Evolutionary conservation across 2,329 filamentous ascomycete species (phyloP), one percentile per base, ranked within the genome.

Genomic region (Monilinia polystroma): DNA sequence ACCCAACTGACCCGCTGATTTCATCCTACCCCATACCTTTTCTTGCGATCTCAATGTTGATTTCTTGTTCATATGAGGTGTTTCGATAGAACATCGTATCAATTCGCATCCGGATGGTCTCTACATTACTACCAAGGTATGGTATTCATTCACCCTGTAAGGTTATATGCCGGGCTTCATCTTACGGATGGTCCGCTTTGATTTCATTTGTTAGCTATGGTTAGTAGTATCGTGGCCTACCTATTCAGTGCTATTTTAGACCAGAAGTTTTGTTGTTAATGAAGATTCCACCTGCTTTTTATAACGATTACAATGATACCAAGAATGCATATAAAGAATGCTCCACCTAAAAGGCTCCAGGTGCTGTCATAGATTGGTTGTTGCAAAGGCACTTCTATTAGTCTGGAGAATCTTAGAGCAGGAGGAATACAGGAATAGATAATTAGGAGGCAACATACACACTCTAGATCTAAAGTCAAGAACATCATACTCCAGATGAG

Each of bases 41-140:
- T 59, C 56, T 59, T 59, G 26, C 41, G 41, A 47, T 47, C 41
- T 47, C 41, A 35, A 59, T 59, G 56, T 47, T 49, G 8, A 29
- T 23, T 32, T 60, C 29, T n/a, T 35, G 11, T 10, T 2, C 26
- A 18, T 43, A 20, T 47, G 16, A 59, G 23, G 35, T 20, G 26
- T 49, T 59, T 47, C 23, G 16, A 49, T 35, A 12, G 43, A 35
- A 59, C 10, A 35, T 26, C 12, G 29, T 41, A 35, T 60, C 52
- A 35, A 38, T 23, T 18, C 8, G 11, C 5, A 18, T 11, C n/a
- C 43, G 18, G 29, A 26, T 23, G 43, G 7, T 51, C 3, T 38
- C 23, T 12, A 38, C n/a, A 26, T 51, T 16, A 38, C 29, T n/a
- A 38, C 5, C 14, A 3, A 41, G 38, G 11, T 14, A 12, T 41